Evolutionary conservation across 768 basidiomycete species (phyloP).

Genomic region (Rhizopogon vesiculosus): DNA sequence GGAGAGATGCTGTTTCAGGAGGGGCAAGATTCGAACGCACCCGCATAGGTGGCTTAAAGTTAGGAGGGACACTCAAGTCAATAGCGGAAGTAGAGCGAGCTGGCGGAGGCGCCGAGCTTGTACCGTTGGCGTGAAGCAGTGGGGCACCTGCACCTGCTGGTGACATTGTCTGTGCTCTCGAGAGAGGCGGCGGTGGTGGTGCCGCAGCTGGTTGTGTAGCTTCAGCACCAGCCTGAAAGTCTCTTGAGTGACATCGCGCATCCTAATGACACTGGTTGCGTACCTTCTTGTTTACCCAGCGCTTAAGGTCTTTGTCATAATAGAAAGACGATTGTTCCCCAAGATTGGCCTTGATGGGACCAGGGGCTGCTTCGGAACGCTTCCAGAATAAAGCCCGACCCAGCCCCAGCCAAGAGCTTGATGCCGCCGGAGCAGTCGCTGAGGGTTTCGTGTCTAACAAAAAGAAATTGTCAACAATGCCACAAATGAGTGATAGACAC

Average conservation of each 20-base stretch:
- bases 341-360: conserved; percentile 85
- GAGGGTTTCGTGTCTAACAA: conserved; percentile 3
- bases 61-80: conserved; percentile 51
- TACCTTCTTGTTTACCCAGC: conserved; percentile 96
- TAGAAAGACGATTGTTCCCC: conserved; percentile 90
- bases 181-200: conserved; percentile 67
- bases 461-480: background rate
- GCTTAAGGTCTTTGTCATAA: conserved; percentile 91
- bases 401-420: conserved; percentile 81
- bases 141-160: conserved; percentile 51
- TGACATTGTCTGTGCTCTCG: conserved; percentile 82
- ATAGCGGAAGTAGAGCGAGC: conserved; percentile 60
- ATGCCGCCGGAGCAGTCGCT: conserved; percentile 24
- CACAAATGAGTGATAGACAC: background rate
- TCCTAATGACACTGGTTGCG: conserved; percentile 7
- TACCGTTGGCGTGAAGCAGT: conserved; percentile 27
- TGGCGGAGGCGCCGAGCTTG: conserved; percentile 35
- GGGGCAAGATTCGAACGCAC: conserved; percentile 66
- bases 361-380: conserved; percentile 53
- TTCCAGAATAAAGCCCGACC: conserved; percentile 65
- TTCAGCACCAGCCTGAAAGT: conserved; percentile 48
- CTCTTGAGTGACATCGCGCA: background rate
- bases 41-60: conserved; percentile 47
- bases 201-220: conserved; percentile 41
- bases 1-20: conserved; percentile 31